A percentile compares a stretch with the other conserved stretches of the same genome.
Evolutionary conservation across 371 early-diverging fungal genomes (phyloP).

Genomic region (Mortierella sp.): DNA sequence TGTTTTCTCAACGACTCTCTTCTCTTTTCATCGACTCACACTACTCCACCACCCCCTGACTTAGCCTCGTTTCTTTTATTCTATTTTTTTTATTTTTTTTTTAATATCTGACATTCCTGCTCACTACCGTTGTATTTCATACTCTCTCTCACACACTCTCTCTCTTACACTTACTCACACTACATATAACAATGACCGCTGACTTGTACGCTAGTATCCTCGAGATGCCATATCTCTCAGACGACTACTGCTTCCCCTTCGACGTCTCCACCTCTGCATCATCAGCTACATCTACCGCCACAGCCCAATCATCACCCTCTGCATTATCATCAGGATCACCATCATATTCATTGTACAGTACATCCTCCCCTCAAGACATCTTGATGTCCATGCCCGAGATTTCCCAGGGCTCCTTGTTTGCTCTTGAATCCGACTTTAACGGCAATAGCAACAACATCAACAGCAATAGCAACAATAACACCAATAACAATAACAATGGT

Average conservation of each 20-base stretch:
- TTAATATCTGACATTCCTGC: too few relatives aligned
- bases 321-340: conserved; percentile 6
- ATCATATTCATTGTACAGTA: conserved; percentile 32
- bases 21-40: not conserved
- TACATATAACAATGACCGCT: conserved; percentile 67
- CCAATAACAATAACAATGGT: not conserved
- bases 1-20: not conserved
- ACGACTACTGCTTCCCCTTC: conserved; percentile 58
- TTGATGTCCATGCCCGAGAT: conserved; percentile 20
- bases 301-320: not conserved
- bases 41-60: not conserved
- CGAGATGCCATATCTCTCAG: conserved; percentile 62
- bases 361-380: conserved; percentile 24
- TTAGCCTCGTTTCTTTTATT: not conserved
- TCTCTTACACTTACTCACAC: not conserved
- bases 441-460: not conserved
- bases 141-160: not conserved
- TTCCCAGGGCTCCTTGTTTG: conserved; percentile 11
- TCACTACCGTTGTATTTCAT: not conserved
- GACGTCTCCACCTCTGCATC: conserved; percentile 20
- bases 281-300: not conserved
- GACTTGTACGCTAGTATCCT: conserved; percentile 76
- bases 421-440: not conserved
- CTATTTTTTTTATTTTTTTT: not conserved
- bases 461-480: conserved; percentile 2